phyloP scores from a whole-genome alignment of 192 early-diverging fungal genomes.

The Podila horticola region DNA sequence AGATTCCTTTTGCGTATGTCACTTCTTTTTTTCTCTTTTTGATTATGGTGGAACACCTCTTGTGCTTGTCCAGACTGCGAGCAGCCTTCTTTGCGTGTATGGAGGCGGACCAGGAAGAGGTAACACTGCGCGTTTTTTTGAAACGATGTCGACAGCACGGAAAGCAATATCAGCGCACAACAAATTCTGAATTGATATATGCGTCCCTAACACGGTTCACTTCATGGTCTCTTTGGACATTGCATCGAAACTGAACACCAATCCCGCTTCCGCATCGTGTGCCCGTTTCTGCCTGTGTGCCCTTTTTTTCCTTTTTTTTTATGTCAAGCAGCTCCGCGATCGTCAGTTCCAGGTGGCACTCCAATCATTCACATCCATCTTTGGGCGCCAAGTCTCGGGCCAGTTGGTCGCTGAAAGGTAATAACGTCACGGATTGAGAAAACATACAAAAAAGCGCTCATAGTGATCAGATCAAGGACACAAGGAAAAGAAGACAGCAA shows the following conservation, averaged over 20 bases:
- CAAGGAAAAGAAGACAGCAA: too few relatives aligned
- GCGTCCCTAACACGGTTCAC: too few relatives aligned
- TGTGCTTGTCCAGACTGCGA: slow-evolving; percentile 20
- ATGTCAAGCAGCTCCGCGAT: slow-evolving; percentile 9
- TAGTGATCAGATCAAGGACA: slow-evolving; percentile 6
- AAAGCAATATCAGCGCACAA: too few relatives aligned
- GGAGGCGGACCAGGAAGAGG: slow-evolving; percentile 43
- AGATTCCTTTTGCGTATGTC: neutral
- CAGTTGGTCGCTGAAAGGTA: slow-evolving; percentile 40
- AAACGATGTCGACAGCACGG: too few relatives aligned
- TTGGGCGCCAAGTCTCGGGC: slow-evolving; percentile 50
- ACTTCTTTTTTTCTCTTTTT: neutral
- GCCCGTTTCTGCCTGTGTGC: neutral
- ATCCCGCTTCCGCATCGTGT: too few relatives aligned
- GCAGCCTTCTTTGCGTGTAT: slow-evolving; percentile 47
- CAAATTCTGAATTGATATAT: too few relatives aligned
- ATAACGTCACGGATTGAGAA: neutral
- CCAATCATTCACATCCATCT: slow-evolving; percentile 43
- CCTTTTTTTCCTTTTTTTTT: neutral
- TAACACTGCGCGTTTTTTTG: neutral
- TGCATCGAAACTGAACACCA: too few relatives aligned
- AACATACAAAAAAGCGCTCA: neutral
- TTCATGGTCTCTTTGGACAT: too few relatives aligned
- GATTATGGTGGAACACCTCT: neutral
- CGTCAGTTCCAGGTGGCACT: slow-evolving; percentile 32